Evolutionary conservation across 2,329 filamentous ascomycete genomes (phyloP), one percentile per base, ranked within the genome.

Genomic region (Fusarium pseudocircinatum): DNA sequence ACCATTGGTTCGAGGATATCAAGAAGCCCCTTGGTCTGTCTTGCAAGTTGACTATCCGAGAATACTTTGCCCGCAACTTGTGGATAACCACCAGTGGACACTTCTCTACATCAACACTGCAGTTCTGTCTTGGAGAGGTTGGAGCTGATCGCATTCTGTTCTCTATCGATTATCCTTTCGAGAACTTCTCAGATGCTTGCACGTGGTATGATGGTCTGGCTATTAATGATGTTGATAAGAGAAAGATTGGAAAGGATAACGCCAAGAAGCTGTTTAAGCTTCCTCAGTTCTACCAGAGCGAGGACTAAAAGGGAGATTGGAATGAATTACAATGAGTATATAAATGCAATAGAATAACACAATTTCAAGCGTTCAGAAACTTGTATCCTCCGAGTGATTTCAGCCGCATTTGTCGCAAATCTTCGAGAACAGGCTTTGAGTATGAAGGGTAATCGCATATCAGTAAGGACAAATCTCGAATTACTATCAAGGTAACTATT

Each of bases 81-180:
- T 90, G 86, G 85, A 85, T 89, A 71, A 90, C 88, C 7, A 89
- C 88, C 2, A 85, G 82, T 62, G 88, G 88, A 0, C 85, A 89
- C 75, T 90, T 89, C 73, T 88, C 85, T 1, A 88, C 87, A 0
- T 79, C 84, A 2, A 87, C 86, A 2, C 78, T 89, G 49, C 81
- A 88, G 69, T 89, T 84, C 59, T 85, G 84, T 50, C 81, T 87
- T 26, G 80, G 82, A 26, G 83, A 88, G 71, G 80, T 89, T 34
- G 84, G 86, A 13, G 79, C 85, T 10, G 86, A 88, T 60, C 78
- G 87, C 0, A 85, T 88, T 42, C 71, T 88, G n/a, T 88, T 87
- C 76, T 85, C 83, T 4, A 84, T 88, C 7, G 87, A 88, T 72
- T 88, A 88, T 69, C 87, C 87, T 0, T 88, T 85, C 60, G 87